phyloP scores from a whole-genome alignment of 352 stramenopile species.

The Phytophthora podocarpi region DNA sequence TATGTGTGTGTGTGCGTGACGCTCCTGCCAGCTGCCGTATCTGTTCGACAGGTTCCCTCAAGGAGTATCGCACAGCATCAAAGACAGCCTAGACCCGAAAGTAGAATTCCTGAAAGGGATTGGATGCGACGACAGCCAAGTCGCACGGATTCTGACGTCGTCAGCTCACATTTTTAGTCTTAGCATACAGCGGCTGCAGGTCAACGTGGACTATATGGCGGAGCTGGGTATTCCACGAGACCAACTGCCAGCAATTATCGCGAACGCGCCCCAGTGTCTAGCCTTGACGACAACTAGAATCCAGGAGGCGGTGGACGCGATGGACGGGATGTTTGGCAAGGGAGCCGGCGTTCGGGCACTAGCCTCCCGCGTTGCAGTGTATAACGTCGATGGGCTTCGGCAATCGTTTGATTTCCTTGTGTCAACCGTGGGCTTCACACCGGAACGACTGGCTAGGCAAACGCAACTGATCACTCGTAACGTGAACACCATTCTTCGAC shows the following conservation, averaged over 20 bases:
- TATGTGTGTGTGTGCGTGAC: too few species aligned
- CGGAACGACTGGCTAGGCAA: slow-evolving; percentile 31
- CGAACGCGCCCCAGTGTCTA: slow-evolving; percentile 39
- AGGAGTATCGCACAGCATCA: slow-evolving; percentile 28
- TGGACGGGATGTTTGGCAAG: slow-evolving; percentile 44
- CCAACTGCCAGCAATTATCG: slow-evolving; percentile 33
- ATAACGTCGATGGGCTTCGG: slow-evolving; percentile 35
- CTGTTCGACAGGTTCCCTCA: slow-evolving; percentile 51
- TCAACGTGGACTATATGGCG: slow-evolving; percentile 33
- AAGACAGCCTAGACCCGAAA: slow-evolving; percentile 48
- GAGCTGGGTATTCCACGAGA: slow-evolving; percentile 33
- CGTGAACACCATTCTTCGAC: slow-evolving; percentile 39
- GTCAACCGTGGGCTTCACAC: slow-evolving; percentile 29
- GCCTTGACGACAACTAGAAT: slow-evolving; percentile 36
- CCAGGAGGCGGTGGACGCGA: slow-evolving; percentile 29
- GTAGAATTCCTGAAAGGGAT: slow-evolving; percentile 31
- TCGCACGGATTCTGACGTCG: slow-evolving; percentile 43
- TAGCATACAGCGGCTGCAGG: slow-evolving; percentile 30
- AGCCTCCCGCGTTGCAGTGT: slow-evolving; percentile 45
- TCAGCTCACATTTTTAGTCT: slow-evolving; percentile 44
- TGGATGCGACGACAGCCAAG: slow-evolving; percentile 37
- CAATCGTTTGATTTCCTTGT: slow-evolving; percentile 40
- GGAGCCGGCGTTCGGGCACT: slow-evolving; percentile 20
- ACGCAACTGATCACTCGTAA: slow-evolving; percentile 41
- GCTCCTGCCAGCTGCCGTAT: slow-evolving; percentile 43